Percentiles rank a stretch among this genome's conserved stretches.
These are phyloP conservation scores for Alectoria sarmentosa DNA, from an alignment of 495 filamentous ascomycete species.

Conservation along the genomic window DNA sequence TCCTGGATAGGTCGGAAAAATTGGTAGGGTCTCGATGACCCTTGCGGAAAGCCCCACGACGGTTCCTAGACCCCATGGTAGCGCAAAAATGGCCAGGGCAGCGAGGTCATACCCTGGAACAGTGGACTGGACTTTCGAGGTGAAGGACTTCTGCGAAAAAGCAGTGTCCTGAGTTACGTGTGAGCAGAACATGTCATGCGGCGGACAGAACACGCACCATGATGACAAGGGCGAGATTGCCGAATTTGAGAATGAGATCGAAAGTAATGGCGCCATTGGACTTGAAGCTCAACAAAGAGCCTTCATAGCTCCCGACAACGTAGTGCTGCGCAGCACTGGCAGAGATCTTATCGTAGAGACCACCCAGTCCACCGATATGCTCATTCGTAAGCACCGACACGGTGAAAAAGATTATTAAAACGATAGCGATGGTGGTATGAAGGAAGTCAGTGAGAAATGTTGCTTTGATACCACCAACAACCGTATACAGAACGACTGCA, in stretches of 20 bases:
- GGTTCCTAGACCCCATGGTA: not conserved
- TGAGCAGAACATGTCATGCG: not conserved
- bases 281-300: slow-evolving; percentile 45
- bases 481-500: not conserved
- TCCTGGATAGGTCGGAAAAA: not conserved
- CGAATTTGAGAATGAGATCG: not conserved
- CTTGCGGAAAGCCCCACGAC: not conserved
- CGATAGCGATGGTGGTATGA: not conserved
- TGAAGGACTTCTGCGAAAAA: not conserved
- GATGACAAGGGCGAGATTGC: slow-evolving; percentile 35
- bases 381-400: slow-evolving; percentile 40
- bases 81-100: not conserved
- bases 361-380: slow-evolving; percentile 35
- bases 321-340: slow-evolving; percentile 38
- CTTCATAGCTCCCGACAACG: slow-evolving; percentile 40
- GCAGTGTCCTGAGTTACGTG: not conserved
- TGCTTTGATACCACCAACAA: not conserved
- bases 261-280: slow-evolving; percentile 20
- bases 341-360: slow-evolving; percentile 42
- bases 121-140: not conserved
- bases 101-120: not conserved
- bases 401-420: slow-evolving; percentile 35
- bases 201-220: slow-evolving; percentile 21
- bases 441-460: not conserved
- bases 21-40: not conserved